A percentile compares a stretch with the other conserved stretches of the same genome.
These are phyloP conservation scores for Basipetospora chlamydospora DNA, from an alignment of 2,329 filamentous ascomycete genomes.

Conservation along the genomic window DNA sequence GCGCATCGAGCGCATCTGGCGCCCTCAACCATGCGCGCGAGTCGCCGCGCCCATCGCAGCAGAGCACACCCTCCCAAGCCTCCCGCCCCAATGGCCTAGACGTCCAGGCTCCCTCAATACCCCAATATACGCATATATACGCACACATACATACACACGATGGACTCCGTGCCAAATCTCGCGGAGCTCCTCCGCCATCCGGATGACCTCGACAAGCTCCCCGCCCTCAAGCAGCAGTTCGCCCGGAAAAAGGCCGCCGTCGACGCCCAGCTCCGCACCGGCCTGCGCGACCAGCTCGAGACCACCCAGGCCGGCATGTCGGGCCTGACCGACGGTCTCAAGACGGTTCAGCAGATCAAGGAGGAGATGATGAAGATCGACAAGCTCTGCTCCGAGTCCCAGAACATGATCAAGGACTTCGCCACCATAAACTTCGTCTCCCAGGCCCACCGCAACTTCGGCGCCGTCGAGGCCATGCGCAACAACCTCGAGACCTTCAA, in stretches of 20 bases:
- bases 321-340: constrained; percentile 77
- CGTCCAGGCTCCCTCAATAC: too few relatives aligned
- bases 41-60: too few relatives aligned
- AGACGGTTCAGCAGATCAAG: constrained; percentile 83
- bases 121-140: too few relatives aligned
- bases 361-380: constrained; percentile 99
- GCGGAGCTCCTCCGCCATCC: constrained; percentile 87
- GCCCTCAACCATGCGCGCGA: too few relatives aligned
- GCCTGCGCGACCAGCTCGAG: constrained; percentile 82
- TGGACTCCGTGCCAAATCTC: constrained; percentile 65
- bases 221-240: constrained; percentile 80
- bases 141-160: too few relatives aligned
- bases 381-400: constrained; percentile 89
- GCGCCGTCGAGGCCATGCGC: constrained; percentile 86
- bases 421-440: constrained; percentile 82
- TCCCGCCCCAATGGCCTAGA: too few relatives aligned
- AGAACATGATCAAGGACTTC: constrained; percentile 96
- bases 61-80: too few relatives aligned
- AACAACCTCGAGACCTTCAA: constrained; percentile 79
- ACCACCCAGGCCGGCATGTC: constrained; percentile 88
- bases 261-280: constrained; percentile 77
- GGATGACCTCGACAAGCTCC: constrained; percentile 94
- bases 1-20: too few relatives aligned
- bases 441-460: constrained; percentile 92
- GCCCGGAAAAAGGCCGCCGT: constrained; percentile 84